phyloP scores from a whole-genome alignment of 768 basidiomycete species.

The Melanogaster broomeanus region DNA sequence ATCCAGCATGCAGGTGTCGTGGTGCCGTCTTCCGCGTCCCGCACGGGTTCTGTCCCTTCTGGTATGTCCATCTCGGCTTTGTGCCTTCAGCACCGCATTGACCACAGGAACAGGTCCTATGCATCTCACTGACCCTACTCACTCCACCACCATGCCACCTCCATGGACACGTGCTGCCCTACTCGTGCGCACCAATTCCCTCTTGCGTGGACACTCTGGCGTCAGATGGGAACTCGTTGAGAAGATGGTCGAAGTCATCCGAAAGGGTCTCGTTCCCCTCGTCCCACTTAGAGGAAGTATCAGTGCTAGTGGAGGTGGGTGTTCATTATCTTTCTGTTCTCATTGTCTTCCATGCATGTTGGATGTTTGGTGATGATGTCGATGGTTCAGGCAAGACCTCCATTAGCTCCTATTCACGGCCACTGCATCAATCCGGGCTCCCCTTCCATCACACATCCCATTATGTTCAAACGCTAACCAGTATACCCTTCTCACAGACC shows the following conservation, averaged over 20 bases:
- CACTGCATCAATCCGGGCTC: neutral
- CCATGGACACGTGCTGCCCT: constrained; percentile 89
- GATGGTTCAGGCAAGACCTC: neutral
- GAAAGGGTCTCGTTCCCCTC: constrained; percentile 71
- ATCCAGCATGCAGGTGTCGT: constrained; percentile 74
- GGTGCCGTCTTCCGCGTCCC: constrained; percentile 52
- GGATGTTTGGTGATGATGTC: too few relatives aligned
- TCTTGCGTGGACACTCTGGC: constrained; percentile 87
- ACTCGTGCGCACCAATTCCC: constrained; percentile 84
- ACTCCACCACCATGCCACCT: constrained; percentile 76
- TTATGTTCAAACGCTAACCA: neutral
- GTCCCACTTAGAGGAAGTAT: constrained; percentile 85
- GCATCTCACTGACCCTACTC: constrained; percentile 70
- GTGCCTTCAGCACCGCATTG: neutral
- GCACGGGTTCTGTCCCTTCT: neutral
- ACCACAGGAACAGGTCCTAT: constrained; percentile 34
- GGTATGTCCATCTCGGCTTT: constrained; percentile 7
- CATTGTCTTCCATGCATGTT: too few relatives aligned
- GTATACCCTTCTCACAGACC: constrained; percentile 44
- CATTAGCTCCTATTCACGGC: constrained; percentile 6
- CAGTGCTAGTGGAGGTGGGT: constrained; percentile 76
- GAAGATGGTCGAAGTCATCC: constrained; percentile 73
- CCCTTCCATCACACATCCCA: neutral
- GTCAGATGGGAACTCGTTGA: constrained; percentile 80
- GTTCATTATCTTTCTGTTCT: neutral